phyloP scores from a whole-genome alignment of 305 asterid species.

The Ajuga reptans region DNA sequence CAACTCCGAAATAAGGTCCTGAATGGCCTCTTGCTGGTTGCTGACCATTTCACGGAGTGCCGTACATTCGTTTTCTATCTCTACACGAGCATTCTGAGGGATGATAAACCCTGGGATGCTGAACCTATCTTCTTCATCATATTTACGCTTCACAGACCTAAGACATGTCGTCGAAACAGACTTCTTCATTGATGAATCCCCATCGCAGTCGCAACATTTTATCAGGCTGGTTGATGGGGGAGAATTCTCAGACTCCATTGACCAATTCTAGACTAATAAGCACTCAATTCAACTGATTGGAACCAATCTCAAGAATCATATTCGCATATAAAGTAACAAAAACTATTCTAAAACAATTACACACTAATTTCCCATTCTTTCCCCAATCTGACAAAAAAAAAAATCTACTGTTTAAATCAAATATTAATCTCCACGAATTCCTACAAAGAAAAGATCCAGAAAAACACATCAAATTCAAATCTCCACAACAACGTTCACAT shows the following conservation, averaged over 20 bases:
- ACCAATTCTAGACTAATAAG: constrained; percentile 23
- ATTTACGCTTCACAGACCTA: constrained; percentile 56
- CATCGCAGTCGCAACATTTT: constrained; percentile 61
- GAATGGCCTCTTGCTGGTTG: constrained; percentile 66
- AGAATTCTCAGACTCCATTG: constrained; percentile 51
- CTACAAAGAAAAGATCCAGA: background rate
- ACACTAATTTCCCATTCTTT: constrained; percentile 16
- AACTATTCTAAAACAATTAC: constrained; percentile 5
- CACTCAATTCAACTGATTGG: constrained; percentile 22
- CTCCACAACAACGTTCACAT: background rate
- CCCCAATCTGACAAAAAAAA: constrained; percentile 26
- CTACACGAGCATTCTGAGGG: constrained; percentile 70
- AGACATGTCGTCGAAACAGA: constrained; percentile 42
- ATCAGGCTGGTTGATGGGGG: constrained; percentile 34
- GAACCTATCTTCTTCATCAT: constrained; percentile 36
- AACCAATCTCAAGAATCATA: constrained; percentile 16
- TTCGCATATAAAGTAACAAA: background rate
- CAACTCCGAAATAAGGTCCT: constrained; percentile 61
- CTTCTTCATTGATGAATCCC: constrained; percentile 43
- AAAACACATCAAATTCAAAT: background rate
- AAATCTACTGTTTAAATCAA: constrained; percentile 13
- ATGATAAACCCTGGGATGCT: constrained; percentile 40
- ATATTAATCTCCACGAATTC: constrained; percentile 6
- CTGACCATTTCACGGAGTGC: constrained; percentile 73
- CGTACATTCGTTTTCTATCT: constrained; percentile 65